Base-by-base conservation (phyloP, 1,284 basidiomycete genomes). In the Tilletia caries region DNA sequence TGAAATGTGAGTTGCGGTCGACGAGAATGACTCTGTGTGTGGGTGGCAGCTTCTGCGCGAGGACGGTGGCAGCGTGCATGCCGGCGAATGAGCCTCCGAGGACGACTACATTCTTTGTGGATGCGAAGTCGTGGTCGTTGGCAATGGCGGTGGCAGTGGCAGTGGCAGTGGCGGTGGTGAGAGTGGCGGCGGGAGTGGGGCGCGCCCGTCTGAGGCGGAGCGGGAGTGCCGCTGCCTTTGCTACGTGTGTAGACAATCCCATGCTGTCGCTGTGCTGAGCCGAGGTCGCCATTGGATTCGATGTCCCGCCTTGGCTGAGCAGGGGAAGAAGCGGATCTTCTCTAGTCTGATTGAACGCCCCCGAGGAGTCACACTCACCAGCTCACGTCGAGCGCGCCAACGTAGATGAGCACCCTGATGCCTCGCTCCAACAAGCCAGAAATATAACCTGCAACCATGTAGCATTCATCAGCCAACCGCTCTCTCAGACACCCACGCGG, bases 391-490 rank as follows among this genome's bases (percentile, higher is more conserved):
- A 78, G 67, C 29, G 77, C 79, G 2, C 91, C 90, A 3, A 89
- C 89, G 74, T 91, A 91, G 71, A 92, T 89, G 65, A 93, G 85
- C 32, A 92, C 85, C 25, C 88, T 86, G 48, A 93, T 83, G 4
- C 89, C 89, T 34, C 91, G 87, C 78, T 93, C 91, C 25, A 93
- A 87, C 41, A 94, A 86, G 1, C 86, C 88, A 0, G 87, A 86
- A 68, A 92, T 86, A 78, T 92, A 89, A 82, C 58, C 69, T 62
- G 13, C 12, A 37, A 4, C 2, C 10, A 5, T 15, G 13, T 2
- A 62, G 18, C 6, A 13, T 15, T 10, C 10, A 15, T 41, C 29
- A 34, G 15, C 13, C 20, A 33, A 33, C n/a, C n/a, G n/a, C n/a
- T n/a, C n/a, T n/a, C n/a, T n/a, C n/a, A n/a, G n/a, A n/a, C n/a